Percentiles rank a stretch among this genome's conserved stretches.
Conservation (phyloP, 768 basidiomycete genomes). For the Pleurotus citrinopileatus region DNA sequence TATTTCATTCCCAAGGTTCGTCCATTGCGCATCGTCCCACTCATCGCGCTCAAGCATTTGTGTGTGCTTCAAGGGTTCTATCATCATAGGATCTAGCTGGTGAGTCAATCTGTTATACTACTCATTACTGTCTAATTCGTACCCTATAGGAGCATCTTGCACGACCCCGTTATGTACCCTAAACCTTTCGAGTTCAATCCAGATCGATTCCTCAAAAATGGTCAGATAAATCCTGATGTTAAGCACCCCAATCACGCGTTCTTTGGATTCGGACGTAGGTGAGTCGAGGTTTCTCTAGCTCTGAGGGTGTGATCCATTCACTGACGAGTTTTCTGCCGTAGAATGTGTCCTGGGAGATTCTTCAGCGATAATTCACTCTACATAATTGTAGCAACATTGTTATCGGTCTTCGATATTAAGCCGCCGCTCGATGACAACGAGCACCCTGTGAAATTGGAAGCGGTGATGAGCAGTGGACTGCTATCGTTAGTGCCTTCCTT, state of each 20-base stretch:
- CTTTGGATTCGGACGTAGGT: constrained; percentile 18
- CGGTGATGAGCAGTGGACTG: constrained; percentile 17
- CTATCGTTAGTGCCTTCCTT: constrained; percentile 13
- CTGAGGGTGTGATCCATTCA: neutral
- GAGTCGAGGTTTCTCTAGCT: neutral
- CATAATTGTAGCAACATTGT: constrained; percentile 20
- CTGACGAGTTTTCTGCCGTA: neutral
- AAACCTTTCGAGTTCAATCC: constrained; percentile 2
- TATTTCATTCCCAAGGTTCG: constrained; percentile 27
- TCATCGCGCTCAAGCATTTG: too few species aligned
- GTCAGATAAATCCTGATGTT: constrained; percentile 12
- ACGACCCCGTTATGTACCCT: neutral
- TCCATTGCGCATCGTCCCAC: neutral
- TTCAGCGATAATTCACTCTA: constrained; percentile 21
- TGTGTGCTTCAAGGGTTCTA: constrained; percentile 23
- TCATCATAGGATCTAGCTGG: constrained; percentile 29
- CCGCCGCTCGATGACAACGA: constrained; percentile 18
- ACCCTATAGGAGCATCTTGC: neutral
- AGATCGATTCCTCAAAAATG: constrained; percentile 13
- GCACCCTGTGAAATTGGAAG: constrained; percentile 13
- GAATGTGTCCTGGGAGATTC: constrained; percentile 24
- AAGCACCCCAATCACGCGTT: constrained; percentile 10
- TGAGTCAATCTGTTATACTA: constrained; percentile 11
- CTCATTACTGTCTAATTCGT: neutral
- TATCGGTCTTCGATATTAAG: constrained; percentile 21